A percentile compares a stretch with the other conserved stretches of the same genome.
phyloP scores from a whole-genome alignment of 495 filamentous ascomycete genomes.

The Clohesyomyces aquaticus region DNA sequence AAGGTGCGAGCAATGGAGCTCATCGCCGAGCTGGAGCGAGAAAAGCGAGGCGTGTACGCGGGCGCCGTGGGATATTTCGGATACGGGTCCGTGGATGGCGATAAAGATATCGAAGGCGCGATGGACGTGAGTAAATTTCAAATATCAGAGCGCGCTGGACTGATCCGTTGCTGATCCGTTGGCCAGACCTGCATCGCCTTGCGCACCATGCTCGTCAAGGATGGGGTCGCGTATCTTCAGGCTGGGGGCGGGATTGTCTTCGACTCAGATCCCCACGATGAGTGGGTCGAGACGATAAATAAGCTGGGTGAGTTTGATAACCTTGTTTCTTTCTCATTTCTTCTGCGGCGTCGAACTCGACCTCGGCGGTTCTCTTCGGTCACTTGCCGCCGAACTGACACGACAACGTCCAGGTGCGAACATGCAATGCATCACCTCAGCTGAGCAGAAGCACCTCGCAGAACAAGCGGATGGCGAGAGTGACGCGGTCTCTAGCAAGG shows the following conservation, averaged over 20 bases:
- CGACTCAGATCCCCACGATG: constrained; percentile 90
- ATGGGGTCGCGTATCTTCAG: constrained; percentile 88
- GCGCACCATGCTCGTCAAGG: constrained; percentile 93
- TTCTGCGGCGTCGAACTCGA: background rate
- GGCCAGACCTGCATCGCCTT: constrained; percentile 70
- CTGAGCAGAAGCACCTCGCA: constrained; percentile 74
- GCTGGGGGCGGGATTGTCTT: constrained; percentile 95
- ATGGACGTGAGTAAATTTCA: constrained; percentile 67
- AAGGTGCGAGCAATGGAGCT: constrained; percentile 97
- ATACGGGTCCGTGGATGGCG: constrained; percentile 59
- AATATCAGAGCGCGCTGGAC: background rate
- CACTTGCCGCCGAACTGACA: constrained; percentile 25
- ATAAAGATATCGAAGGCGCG: constrained; percentile 64
- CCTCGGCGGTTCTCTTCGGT: background rate
- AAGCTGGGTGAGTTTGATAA: constrained; percentile 76
- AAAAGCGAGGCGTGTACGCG: constrained; percentile 94
- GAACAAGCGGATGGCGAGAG: constrained; percentile 41
- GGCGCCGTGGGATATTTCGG: constrained; percentile 96
- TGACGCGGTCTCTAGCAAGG: background rate
- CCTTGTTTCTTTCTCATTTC: background rate
- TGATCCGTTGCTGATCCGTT: constrained; percentile 1
- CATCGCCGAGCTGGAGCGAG: constrained; percentile 88
- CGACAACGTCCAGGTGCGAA: constrained; percentile 33
- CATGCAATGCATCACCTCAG: constrained; percentile 80
- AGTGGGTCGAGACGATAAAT: constrained; percentile 97